Evolutionary conservation across 257 asterid genomes (phyloP).

Genomic region (Plantago elongata): DNA sequence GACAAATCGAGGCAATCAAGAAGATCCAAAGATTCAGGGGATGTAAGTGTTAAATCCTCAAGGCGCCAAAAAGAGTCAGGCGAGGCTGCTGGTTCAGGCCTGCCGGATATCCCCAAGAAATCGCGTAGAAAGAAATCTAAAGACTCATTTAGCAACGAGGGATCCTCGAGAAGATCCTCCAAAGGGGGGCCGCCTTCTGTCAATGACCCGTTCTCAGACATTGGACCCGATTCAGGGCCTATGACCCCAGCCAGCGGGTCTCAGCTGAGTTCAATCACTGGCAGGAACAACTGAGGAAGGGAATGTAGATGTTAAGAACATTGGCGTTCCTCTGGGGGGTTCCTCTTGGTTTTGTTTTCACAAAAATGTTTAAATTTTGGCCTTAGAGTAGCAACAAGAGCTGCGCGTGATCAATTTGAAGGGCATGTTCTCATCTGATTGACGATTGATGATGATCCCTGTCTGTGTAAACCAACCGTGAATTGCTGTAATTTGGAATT

Average conservation of each 20-base stretch:
- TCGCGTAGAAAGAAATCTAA: slow-evolving; percentile 18
- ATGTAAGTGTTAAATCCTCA: slow-evolving; percentile 30
- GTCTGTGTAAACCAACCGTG: slow-evolving; percentile 9
- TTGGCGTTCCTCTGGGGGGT: not conserved
- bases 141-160: slow-evolving; percentile 2
- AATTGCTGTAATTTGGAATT: slow-evolving; percentile 1
- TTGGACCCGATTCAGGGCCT: slow-evolving; percentile 6
- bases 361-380: slow-evolving; percentile 7
- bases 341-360: not conserved
- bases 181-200: not conserved
- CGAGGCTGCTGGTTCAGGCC: slow-evolving; percentile 24
- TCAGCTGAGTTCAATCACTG: slow-evolving; percentile 9
- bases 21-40: slow-evolving; percentile 42
- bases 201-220: slow-evolving; percentile 7
- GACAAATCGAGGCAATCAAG: slow-evolving; percentile 40
- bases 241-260: not conserved
- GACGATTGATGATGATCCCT: not conserved
- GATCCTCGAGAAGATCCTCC: slow-evolving; percentile 12
- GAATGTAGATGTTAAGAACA: not conserved
- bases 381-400: not conserved
- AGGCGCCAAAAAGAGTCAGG: slow-evolving; percentile 20
- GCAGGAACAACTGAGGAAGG: not conserved
- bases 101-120: slow-evolving; percentile 24
- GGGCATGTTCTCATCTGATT: slow-evolving; percentile 1
- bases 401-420: not conserved